A percentile compares a stretch with the other conserved stretches of the same genome.
Conservation (phyloP, 1,139 yeast species). For the Candida smagusa region DNA sequence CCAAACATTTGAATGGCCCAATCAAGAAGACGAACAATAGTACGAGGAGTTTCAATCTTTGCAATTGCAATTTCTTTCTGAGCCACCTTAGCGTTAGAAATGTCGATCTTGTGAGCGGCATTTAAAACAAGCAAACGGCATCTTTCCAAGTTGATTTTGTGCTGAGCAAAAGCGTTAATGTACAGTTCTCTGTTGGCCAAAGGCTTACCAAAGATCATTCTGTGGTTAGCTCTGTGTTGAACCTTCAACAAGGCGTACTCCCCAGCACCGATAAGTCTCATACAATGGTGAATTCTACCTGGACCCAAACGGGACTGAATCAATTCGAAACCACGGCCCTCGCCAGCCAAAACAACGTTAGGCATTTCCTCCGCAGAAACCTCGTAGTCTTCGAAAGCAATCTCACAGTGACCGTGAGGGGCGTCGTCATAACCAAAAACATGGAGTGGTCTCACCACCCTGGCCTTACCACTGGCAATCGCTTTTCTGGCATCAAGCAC, state of each 20-base stretch:
- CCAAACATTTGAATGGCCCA: constrained; percentile 72
- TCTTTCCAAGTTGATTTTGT: constrained; percentile 55
- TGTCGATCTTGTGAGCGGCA: constrained; percentile 66
- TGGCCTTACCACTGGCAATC: constrained; percentile 49
- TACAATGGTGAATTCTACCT: constrained; percentile 73
- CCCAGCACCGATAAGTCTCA: constrained; percentile 67
- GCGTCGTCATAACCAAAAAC: constrained; percentile 71
- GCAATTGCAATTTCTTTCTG: constrained; percentile 64
- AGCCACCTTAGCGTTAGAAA: constrained; percentile 54
- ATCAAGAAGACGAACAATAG: constrained; percentile 52
- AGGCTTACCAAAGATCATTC: constrained; percentile 57
- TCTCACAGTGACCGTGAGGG: constrained; percentile 72
- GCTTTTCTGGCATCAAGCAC: constrained; percentile 55
- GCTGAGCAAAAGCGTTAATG: constrained; percentile 51
- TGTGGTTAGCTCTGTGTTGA: constrained; percentile 51
- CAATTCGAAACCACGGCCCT: constrained; percentile 65
- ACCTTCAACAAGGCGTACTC: constrained; percentile 56
- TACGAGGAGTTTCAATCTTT: constrained; percentile 64
- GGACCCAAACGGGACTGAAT: constrained; percentile 72
- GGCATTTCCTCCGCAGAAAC: constrained; percentile 43
- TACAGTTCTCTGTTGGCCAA: constrained; percentile 55
- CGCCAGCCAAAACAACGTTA: constrained; percentile 41
- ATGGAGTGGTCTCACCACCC: constrained; percentile 50
- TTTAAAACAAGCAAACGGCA: constrained; percentile 59
- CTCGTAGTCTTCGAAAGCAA: constrained; percentile 50